phyloP scores from a whole-genome alignment of 768 basidiomycete genomes.

The Boletus rufocinnamomeus region DNA sequence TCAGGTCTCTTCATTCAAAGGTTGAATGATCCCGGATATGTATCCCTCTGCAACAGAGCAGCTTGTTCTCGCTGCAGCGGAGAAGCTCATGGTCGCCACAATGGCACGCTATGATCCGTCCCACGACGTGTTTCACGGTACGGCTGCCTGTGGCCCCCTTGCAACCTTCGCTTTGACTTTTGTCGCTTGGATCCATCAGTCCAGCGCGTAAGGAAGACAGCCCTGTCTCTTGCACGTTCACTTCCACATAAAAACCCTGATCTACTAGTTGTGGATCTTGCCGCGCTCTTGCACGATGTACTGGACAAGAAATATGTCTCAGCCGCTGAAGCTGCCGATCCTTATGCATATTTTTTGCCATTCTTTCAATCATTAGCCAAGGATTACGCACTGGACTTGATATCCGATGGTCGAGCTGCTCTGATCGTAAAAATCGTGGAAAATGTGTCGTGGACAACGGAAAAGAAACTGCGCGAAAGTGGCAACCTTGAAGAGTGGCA shows the following conservation, averaged over 20 bases:
- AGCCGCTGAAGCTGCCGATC: constrained; percentile 54
- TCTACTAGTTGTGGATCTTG: constrained; percentile 76
- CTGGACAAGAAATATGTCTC: constrained; percentile 84
- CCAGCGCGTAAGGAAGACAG: constrained; percentile 77
- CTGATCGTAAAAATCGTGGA: constrained; percentile 64
- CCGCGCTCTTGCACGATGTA: constrained; percentile 87
- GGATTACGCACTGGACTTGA: constrained; percentile 52
- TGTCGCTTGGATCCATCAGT: constrained; percentile 47
- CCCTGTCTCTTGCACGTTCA: constrained; percentile 63
- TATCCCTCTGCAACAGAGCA: constrained; percentile 59
- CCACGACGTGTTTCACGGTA: constrained; percentile 79
- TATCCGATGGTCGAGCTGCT: constrained; percentile 60
- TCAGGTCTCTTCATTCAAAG: background rate
- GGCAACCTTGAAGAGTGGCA: constrained; percentile 70
- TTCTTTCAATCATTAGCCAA: constrained; percentile 53
- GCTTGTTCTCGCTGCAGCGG: constrained; percentile 55
- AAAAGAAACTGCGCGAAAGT: constrained; percentile 60
- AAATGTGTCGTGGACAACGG: constrained; percentile 84
- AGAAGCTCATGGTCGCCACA: constrained; percentile 67
- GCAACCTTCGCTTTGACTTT: constrained; percentile 8
- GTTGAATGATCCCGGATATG: background rate
- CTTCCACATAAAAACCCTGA: constrained; percentile 53
- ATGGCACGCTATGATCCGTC: constrained; percentile 82
- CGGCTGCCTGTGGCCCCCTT: constrained; percentile 23
- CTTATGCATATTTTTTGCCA: constrained; percentile 66